These are phyloP conservation scores for Plectranthus barbatus DNA, from an alignment of 257 asterid species.

Conservation along the genomic window DNA sequence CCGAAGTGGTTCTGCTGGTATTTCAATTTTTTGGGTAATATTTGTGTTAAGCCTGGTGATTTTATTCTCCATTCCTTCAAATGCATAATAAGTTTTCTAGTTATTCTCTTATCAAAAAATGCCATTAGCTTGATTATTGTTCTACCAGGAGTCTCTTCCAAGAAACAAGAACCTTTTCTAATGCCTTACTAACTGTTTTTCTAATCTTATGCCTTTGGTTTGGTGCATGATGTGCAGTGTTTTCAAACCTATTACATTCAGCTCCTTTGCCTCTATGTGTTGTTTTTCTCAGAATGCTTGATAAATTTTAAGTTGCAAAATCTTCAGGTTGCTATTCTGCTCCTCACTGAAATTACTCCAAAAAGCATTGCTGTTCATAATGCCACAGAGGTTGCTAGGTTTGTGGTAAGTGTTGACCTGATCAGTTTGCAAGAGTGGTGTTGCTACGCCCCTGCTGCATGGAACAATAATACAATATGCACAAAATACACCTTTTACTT, in stretches of 20 bases:
- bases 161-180: not conserved
- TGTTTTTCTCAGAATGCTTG: conserved; percentile 5
- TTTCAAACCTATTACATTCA: not conserved
- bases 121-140: not conserved
- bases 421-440: not conserved
- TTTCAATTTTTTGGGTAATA: not conserved
- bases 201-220: not conserved
- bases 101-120: not conserved
- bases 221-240: conserved; percentile 4
- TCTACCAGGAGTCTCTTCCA: not conserved
- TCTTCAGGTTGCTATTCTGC: conserved; percentile 82
- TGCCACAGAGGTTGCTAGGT: conserved; percentile 90
- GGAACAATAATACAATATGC: not conserved
- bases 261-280: not conserved
- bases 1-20: not conserved
- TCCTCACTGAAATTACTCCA: conserved; percentile 97
- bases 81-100: not conserved
- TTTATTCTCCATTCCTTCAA: not conserved
- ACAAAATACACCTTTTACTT: not conserved
- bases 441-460: not conserved
- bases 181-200: not conserved
- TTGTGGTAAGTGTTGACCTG: conserved; percentile 76
- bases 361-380: conserved; percentile 98
- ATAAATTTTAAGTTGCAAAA: conserved; percentile 11
- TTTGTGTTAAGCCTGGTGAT: not conserved